These are phyloP conservation scores for Metrosideros polymorpha DNA, from an alignment of 441 rosid species.

Conservation along the genomic window DNA sequence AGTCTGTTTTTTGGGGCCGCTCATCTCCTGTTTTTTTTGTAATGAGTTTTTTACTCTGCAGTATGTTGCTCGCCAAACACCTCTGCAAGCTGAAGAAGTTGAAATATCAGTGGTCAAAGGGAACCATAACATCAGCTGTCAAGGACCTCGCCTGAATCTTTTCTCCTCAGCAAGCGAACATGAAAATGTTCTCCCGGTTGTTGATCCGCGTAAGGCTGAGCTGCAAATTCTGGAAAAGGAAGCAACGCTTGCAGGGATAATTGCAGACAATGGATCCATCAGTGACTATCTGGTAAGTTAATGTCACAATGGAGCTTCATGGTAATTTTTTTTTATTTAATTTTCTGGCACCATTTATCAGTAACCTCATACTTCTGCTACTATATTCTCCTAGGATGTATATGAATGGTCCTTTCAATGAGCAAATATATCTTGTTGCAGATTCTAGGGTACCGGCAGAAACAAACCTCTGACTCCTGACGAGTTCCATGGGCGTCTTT, in stretches of 20 bases:
- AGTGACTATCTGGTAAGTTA: slow-evolving; percentile 35
- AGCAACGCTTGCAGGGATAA: slow-evolving; percentile 36
- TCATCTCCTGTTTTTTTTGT: background rate
- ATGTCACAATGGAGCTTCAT: background rate
- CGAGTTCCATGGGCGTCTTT: background rate
- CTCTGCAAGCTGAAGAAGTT: slow-evolving; percentile 42
- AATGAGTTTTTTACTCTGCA: slow-evolving; percentile 5
- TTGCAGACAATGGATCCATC: slow-evolving; percentile 17
- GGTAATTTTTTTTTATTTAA: background rate
- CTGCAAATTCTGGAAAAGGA: slow-evolving; percentile 36
- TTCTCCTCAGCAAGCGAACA: slow-evolving; percentile 5
- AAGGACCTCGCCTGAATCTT: slow-evolving; percentile 7
- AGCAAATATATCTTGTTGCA: slow-evolving; percentile 9
- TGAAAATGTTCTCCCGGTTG: background rate
- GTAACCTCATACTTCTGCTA: background rate
- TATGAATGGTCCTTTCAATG: background rate
- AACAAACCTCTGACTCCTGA: background rate
- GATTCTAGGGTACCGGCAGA: slow-evolving; percentile 41
- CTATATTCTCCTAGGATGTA: background rate
- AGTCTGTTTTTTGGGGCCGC: background rate
- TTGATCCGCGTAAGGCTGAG: slow-evolving; percentile 25
- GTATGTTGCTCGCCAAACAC: slow-evolving; percentile 44
- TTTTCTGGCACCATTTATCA: background rate
- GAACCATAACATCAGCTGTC: slow-evolving; percentile 2
- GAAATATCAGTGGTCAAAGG: slow-evolving; percentile 32